phyloP scores from a whole-genome alignment of 768 basidiomycete species.

The Porphyrellus cyaneotinctus region DNA sequence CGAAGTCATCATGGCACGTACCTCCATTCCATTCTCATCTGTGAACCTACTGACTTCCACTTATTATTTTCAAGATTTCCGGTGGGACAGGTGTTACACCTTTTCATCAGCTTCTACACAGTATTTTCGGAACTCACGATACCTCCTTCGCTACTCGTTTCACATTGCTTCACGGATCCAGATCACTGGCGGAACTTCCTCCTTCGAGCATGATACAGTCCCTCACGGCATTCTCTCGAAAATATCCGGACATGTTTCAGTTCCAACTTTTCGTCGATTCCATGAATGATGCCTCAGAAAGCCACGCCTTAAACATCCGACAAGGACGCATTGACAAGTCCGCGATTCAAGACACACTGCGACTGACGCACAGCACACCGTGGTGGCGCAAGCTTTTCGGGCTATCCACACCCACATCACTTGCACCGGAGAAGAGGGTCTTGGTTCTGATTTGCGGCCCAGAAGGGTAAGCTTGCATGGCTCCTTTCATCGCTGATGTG shows the following conservation, averaged over 20 bases:
- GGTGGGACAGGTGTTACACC: constrained; percentile 88
- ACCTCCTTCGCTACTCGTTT: constrained; percentile 46
- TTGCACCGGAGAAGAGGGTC: constrained; percentile 36
- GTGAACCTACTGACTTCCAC: background rate
- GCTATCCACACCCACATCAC: constrained; percentile 1
- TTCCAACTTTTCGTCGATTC: constrained; percentile 64
- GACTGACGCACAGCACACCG: constrained; percentile 18
- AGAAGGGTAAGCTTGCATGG: constrained; percentile 54
- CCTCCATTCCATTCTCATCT: background rate
- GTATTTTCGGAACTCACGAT: constrained; percentile 37
- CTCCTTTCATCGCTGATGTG: background rate
- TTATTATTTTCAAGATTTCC: constrained; percentile 56
- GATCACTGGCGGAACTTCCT: constrained; percentile 58
- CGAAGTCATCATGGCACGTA: constrained; percentile 68
- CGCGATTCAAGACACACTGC: constrained; percentile 43
- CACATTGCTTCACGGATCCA: constrained; percentile 71
- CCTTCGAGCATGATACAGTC: constrained; percentile 58
- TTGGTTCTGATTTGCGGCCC: constrained; percentile 82
- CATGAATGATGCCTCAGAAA: constrained; percentile 16
- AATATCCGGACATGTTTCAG: constrained; percentile 53
- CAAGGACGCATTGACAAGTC: constrained; percentile 54
- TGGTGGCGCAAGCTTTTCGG: constrained; percentile 32
- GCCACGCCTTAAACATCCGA: constrained; percentile 28
- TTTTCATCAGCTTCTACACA: constrained; percentile 72
- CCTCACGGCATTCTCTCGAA: constrained; percentile 43